These are phyloP conservation scores for Boletellus sp. DNA, from an alignment of 1,284 basidiomycete genomes.

Conservation along the genomic window DNA sequence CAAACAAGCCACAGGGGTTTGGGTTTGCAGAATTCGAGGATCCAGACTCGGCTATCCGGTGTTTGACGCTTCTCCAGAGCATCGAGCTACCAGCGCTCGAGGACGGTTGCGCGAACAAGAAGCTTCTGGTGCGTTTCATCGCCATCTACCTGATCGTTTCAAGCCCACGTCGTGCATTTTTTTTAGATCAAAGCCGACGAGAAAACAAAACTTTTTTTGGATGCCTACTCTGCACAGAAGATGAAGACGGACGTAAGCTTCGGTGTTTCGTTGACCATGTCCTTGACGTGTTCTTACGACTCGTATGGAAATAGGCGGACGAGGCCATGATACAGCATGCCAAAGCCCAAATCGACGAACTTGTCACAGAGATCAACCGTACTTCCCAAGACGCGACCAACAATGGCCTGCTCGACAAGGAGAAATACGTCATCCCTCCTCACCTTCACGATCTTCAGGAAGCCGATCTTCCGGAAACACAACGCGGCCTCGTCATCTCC, in stretches of 20 bases:
- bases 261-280: not conserved
- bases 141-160: conserved; percentile 24
- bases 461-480: conserved; percentile 93
- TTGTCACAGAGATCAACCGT: conserved; percentile 60
- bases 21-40: conserved; percentile 93
- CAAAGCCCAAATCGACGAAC: conserved; percentile 50
- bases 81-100: conserved; percentile 85
- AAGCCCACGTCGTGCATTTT: conserved; percentile 35
- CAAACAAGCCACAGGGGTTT: conserved; percentile 91
- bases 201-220: conserved; percentile 83
- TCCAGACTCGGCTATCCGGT: conserved; percentile 82
- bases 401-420: conserved; percentile 66
- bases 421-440: conserved; percentile 85
- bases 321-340: conserved; percentile 51
- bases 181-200: conserved; percentile 87
- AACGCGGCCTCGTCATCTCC: conserved; percentile 88
- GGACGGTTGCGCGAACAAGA: conserved; percentile 81
- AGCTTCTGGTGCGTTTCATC: conserved; percentile 67
- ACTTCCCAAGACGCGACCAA: conserved; percentile 65
- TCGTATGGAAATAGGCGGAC: conserved; percentile 47
- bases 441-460: conserved; percentile 94
- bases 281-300: not conserved
- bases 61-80: conserved; percentile 76
- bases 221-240: conserved; percentile 77
- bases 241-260: conserved; percentile 70